Evolutionary conservation across 1,284 basidiomycete genomes (phyloP).

Genomic region (Ganoderma lingzhi): DNA sequence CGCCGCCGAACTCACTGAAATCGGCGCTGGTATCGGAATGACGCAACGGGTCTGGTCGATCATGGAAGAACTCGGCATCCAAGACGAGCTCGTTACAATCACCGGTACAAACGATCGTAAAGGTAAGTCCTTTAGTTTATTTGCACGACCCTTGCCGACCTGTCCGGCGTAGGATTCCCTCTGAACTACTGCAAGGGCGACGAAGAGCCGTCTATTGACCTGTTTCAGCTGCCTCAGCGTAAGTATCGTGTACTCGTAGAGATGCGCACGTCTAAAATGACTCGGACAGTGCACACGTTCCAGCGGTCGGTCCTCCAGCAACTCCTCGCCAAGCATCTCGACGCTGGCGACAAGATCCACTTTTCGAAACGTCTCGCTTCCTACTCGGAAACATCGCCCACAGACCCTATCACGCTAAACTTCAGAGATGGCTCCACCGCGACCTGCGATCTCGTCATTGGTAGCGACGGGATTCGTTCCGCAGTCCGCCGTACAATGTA

Average conservation of each 20-base stretch:
- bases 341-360: slow-evolving; percentile 34
- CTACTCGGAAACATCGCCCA: slow-evolving; percentile 46
- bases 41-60: slow-evolving; percentile 37
- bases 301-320: slow-evolving; percentile 3
- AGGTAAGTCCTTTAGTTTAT: background rate
- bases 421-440: slow-evolving; percentile 58
- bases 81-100: slow-evolving; percentile 26
- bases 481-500: slow-evolving; percentile 39
- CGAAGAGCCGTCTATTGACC: background rate
- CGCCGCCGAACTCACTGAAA: slow-evolving; percentile 45
- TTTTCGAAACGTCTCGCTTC: slow-evolving; percentile 58
- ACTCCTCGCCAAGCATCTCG: background rate
- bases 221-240: background rate
- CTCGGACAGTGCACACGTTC: slow-evolving; percentile 5
- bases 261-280: background rate
- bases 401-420: slow-evolving; percentile 44
- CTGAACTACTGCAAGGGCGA: background rate
- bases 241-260: background rate
- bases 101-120: background rate
- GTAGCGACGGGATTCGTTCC: slow-evolving; percentile 61
- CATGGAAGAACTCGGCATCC: slow-evolving; percentile 34
- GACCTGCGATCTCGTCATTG: slow-evolving; percentile 57
- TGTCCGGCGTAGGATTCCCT: background rate
- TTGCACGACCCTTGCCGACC: background rate
- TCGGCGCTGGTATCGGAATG: slow-evolving; percentile 50